A percentile compares a stretch with the other conserved stretches of the same genome.
These are phyloP conservation scores for Trametes cingulata DNA, from an alignment of 768 basidiomycete genomes.

Conservation along the genomic window DNA sequence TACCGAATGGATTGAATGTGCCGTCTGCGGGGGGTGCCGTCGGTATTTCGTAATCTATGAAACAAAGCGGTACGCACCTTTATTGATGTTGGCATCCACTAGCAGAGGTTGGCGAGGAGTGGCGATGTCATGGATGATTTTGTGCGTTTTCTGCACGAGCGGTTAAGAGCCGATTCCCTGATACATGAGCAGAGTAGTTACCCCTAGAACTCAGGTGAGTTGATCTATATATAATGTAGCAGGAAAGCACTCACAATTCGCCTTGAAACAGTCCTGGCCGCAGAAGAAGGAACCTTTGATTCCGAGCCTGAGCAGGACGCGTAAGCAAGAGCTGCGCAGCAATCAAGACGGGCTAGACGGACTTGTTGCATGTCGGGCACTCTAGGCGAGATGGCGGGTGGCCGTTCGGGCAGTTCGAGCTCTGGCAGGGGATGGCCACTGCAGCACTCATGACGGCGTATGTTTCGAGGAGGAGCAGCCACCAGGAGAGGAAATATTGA, in stretches of 20 bases:
- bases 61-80: conserved; percentile 19
- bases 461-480: not conserved
- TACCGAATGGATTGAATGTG: conserved; percentile 78
- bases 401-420: conserved; percentile 69
- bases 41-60: not conserved
- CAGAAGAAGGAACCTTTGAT: conserved; percentile 90
- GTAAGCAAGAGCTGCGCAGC: conserved; percentile 20
- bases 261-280: conserved; percentile 95
- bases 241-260: conserved; percentile 66
- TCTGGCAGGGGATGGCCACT: conserved; percentile 59
- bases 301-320: conserved; percentile 54
- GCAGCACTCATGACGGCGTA: conserved; percentile 29
- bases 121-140: conserved; percentile 69
- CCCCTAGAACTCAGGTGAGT: conserved; percentile 10
- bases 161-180: not conserved
- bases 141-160: conserved; percentile 72
- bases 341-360: conserved; percentile 28
- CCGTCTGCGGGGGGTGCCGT: conserved; percentile 49
- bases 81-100: conserved; percentile 30
- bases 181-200: not conserved
- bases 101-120: conserved; percentile 32
- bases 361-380: conserved; percentile 96
- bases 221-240: not conserved
- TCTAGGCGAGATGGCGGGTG: conserved; percentile 86
- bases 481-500: not conserved